A percentile compares a stretch with the other conserved stretches of the same genome.
Evolutionary conservation across 225 moss, liverwort and hornwort species (phyloP).

Genomic region (Thuidium tamariscinum): DNA sequence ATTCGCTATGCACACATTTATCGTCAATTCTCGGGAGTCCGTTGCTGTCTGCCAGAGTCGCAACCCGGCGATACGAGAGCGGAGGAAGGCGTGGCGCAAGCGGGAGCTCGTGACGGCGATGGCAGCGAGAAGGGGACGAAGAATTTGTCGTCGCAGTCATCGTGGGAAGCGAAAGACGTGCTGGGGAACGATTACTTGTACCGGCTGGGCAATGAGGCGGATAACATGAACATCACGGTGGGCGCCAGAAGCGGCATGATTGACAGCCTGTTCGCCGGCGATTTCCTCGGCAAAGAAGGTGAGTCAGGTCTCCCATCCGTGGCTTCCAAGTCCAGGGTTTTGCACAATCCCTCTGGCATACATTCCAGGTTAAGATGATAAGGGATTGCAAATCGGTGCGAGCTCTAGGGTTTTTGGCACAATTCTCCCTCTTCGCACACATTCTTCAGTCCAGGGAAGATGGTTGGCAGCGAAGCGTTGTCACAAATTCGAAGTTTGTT

Average conservation of each 20-base stretch:
- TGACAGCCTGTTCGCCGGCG: constrained; percentile 62
- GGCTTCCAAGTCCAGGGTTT: not conserved
- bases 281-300: constrained; percentile 83
- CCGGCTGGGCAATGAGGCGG: constrained; percentile 72
- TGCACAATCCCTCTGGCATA: not conserved
- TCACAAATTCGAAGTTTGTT: not conserved
- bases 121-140: not conserved
- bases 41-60: not conserved
- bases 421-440: not conserved
- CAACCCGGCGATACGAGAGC: constrained; percentile 7
- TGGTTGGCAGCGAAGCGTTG: not conserved
- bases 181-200: constrained; percentile 88
- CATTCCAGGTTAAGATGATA: not conserved
- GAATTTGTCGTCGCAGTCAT: constrained; percentile 36
- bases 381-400: too few relatives aligned
- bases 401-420: not conserved
- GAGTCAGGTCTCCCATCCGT: not conserved
- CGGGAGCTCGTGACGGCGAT: not conserved
- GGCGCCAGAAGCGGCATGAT: constrained; percentile 70
- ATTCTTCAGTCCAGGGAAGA: not conserved
- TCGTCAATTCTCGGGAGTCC: not conserved
- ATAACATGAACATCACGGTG: constrained; percentile 77
- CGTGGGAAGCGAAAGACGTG: constrained; percentile 72
- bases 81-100: constrained; percentile 8
- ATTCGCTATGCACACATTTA: not conserved